phyloP scores from a whole-genome alignment of 139 green algal species.

The Pseudopediastrum boryanum region DNA sequence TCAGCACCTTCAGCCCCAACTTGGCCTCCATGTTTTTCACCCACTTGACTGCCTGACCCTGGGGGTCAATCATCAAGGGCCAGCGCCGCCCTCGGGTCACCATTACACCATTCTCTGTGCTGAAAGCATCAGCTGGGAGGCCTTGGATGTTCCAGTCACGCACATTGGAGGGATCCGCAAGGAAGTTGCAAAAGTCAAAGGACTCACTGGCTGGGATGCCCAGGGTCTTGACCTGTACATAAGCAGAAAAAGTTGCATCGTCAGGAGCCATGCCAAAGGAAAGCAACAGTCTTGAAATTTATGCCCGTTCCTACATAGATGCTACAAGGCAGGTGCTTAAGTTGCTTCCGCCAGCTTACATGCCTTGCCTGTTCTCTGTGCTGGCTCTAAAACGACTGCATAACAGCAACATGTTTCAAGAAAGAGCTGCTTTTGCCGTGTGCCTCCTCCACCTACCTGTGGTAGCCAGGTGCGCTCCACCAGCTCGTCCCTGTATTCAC shows the following conservation, averaged over 20 bases:
- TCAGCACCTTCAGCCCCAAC: slow-evolving; percentile 71
- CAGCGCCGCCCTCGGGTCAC: slow-evolving; percentile 77
- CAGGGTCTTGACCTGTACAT: slow-evolving; percentile 56
- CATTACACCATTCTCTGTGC: slow-evolving; percentile 89
- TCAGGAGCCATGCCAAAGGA: too few relatives aligned
- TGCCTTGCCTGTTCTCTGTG: too few relatives aligned
- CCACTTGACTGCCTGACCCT: slow-evolving; percentile 88
- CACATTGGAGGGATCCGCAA: slow-evolving; percentile 69
- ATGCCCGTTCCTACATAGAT: too few relatives aligned
- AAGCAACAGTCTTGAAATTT: too few relatives aligned
- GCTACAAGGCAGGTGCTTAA: too few relatives aligned
- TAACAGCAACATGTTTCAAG: too few relatives aligned
- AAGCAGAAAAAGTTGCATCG: not conserved
- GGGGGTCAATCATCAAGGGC: slow-evolving; percentile 91
- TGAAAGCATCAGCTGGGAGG: slow-evolving; percentile 81
- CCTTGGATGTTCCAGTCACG: slow-evolving; percentile 84
- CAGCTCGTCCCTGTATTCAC: slow-evolving; percentile 69
- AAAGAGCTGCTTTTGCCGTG: too few relatives aligned
- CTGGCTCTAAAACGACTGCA: too few relatives aligned
- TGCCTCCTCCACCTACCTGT: too few relatives aligned
- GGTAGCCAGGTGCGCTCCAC: slow-evolving; percentile 80
- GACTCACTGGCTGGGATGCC: slow-evolving; percentile 71
- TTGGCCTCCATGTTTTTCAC: slow-evolving; percentile 83
- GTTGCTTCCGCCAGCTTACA: too few relatives aligned
- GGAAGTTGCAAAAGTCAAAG: slow-evolving; percentile 52